phyloP scores from a whole-genome alignment of 1,139 yeast species.

The Barnettozyma hawaiiensis region DNA sequence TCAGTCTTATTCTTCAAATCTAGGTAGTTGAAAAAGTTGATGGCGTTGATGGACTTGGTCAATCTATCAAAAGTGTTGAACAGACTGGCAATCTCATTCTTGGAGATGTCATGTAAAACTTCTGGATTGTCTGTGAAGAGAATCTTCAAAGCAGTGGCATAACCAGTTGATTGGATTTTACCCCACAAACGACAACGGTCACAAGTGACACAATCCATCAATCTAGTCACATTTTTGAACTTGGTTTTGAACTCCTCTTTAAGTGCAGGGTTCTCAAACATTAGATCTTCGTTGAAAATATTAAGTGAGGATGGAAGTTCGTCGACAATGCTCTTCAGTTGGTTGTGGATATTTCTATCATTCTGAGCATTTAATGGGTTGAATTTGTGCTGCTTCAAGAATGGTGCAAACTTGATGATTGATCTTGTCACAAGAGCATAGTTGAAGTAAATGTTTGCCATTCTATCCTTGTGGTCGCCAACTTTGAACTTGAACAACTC shows the following conservation, averaged over 20 bases:
- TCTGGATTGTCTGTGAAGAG: conserved; percentile 58
- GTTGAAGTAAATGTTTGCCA: conserved; percentile 86
- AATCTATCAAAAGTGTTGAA: conserved; percentile 89
- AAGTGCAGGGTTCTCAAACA: conserved; percentile 48
- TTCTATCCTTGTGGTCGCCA: conserved; percentile 82
- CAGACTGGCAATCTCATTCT: conserved; percentile 85
- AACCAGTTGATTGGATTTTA: conserved; percentile 92
- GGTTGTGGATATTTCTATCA: conserved; percentile 42
- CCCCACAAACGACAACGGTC: conserved; percentile 99
- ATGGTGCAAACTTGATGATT: conserved; percentile 54
- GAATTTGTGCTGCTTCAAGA: conserved; percentile 43
- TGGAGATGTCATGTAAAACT: conserved; percentile 48
- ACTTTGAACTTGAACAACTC: conserved; percentile 83
- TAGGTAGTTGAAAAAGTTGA: conserved; percentile 59
- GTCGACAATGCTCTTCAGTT: conserved; percentile 35
- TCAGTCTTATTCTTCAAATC: conserved; percentile 9
- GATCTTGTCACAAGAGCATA: conserved; percentile 85
- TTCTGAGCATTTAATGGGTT: conserved; percentile 42
- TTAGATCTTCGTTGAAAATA: conserved; percentile 49
- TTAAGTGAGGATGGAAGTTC: conserved; percentile 41
- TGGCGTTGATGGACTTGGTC: conserved; percentile 75
- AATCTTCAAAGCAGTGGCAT: conserved; percentile 91
- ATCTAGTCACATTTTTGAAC: conserved; percentile 82
- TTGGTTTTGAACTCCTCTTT: conserved; percentile 80
- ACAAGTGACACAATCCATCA: conserved; percentile 98